Base-by-base conservation (phyloP, 1,284 basidiomycete species). In the Grifola frondosa region DNA sequence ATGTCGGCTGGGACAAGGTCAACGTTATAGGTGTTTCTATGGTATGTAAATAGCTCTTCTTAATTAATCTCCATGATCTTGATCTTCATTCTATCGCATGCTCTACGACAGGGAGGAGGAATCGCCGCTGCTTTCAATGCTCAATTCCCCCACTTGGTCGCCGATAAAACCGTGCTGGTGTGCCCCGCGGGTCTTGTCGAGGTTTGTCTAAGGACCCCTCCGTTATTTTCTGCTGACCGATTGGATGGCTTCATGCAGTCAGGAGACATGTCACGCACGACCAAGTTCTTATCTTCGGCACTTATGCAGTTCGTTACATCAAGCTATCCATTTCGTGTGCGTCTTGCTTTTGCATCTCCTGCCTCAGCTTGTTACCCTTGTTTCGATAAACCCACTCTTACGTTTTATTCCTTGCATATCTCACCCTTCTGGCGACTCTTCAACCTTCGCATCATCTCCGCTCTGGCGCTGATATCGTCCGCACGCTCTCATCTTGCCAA, bases 221-320 rank as follows among this genome's bases (percentile, higher is more conserved):
- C 15, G 21, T 52, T 8, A 44, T 22, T 6, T 9, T 39, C 13
- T 37, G 21, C 16, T 31, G 13, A 7, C 41, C 8, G 13, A 21
- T 30, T 33, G 24, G 10, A 3, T 30, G 10, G n/a, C 30, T 10
- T 9, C 30, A 6, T 38, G 4, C 17, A 86, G 82, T 70, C 81
- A 0, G 60, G 61, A 19, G 84, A 88, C 58, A 71, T 88, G 46
- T 81, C 84, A 24, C 73, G 80, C 9, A 87, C 83, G 0, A 73
- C 78, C 16, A 85, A 81, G 57, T 79, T 88, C 57, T 81, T 88
- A 73, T 84, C 84, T 1, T 81, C 81, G 3, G 82, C 82, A 0
- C 55, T 85, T 9, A 70, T 86, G 24, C 84, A 87, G 60, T 68
- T 73, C 9, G 56, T 85, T 11, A 72, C 82, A 0, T 75, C 81